phyloP scores from a whole-genome alignment of 1,284 basidiomycete species.

The Marasmius oreades region DNA sequence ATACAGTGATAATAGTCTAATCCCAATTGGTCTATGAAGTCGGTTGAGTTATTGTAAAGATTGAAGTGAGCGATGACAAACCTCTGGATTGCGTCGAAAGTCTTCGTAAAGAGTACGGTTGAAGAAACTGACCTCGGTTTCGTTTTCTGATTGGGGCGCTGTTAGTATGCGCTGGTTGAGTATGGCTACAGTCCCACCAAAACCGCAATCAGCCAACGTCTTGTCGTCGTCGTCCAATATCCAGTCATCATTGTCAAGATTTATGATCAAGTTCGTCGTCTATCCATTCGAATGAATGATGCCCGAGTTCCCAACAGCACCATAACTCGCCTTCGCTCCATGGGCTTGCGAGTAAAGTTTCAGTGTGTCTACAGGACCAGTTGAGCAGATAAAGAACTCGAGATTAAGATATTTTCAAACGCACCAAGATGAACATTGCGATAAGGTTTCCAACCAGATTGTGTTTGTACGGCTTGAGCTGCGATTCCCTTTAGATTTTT shows the following conservation, averaged over 20 bases:
- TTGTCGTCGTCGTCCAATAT: constrained; percentile 69
- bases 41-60: constrained; percentile 5
- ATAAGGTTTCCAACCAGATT: constrained; percentile 86
- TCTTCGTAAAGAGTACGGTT: constrained; percentile 70
- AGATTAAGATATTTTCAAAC: constrained; percentile 16
- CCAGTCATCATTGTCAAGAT: constrained; percentile 93
- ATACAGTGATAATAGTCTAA: background rate
- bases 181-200: constrained; percentile 52
- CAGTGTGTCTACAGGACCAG: constrained; percentile 65
- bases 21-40: constrained; percentile 48
- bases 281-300: constrained; percentile 26
- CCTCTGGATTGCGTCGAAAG: constrained; percentile 82
- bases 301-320: background rate
- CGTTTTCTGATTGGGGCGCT: constrained; percentile 66
- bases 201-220: constrained; percentile 63
- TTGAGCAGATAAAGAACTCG: constrained; percentile 1
- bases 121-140: constrained; percentile 92
- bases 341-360: constrained; percentile 96
- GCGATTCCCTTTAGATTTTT: constrained; percentile 71
- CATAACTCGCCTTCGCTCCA: constrained; percentile 73
- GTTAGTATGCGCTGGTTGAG: background rate
- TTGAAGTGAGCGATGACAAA: constrained; percentile 26
- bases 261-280: constrained; percentile 95
- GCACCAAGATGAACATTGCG: constrained; percentile 65
- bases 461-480: constrained; percentile 68